phyloP scores from a whole-genome alignment of 2,329 filamentous ascomycete genomes.

The Bertia moriformis region DNA sequence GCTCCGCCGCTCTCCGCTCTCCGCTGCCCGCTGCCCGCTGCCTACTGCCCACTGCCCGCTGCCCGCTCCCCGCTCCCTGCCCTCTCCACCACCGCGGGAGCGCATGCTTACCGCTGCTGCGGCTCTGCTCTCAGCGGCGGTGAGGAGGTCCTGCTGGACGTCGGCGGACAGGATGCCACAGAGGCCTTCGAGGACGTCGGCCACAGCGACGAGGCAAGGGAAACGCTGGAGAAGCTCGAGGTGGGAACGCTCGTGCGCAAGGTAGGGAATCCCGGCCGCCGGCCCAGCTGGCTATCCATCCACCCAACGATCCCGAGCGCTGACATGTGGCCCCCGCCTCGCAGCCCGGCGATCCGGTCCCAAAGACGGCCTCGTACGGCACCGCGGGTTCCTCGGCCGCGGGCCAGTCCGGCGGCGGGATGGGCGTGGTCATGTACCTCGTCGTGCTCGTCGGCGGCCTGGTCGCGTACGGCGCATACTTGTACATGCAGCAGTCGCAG shows the following conservation, averaged over 20 bases:
- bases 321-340: slow-evolving; percentile 4
- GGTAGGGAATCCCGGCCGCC: slow-evolving; percentile 44
- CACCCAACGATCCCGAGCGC: slow-evolving; percentile 1
- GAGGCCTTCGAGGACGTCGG: slow-evolving; percentile 99
- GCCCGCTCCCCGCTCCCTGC: slow-evolving; percentile 1
- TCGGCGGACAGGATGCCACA: slow-evolving; percentile 87
- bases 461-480: slow-evolving; percentile 67
- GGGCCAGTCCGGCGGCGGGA: slow-evolving; percentile 29
- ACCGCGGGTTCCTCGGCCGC: slow-evolving; percentile 32
- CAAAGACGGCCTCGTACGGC: slow-evolving; percentile 39
- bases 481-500: slow-evolving; percentile 58
- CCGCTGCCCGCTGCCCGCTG: slow-evolving; percentile 3
- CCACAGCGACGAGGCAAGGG: slow-evolving; percentile 94
- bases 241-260: slow-evolving; percentile 67
- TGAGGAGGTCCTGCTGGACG: slow-evolving; percentile 94
- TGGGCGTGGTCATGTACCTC: slow-evolving; percentile 71
- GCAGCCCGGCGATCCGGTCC: slow-evolving; percentile 65
- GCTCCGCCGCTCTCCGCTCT: slow-evolving; percentile 4
- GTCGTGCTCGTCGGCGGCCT: slow-evolving; percentile 65
- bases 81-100: background rate
- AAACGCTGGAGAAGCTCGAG: slow-evolving; percentile 68
- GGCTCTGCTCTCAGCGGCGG: slow-evolving; percentile 53
- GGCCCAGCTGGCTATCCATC: slow-evolving; percentile 2
- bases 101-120: slow-evolving; percentile 1
- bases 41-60: slow-evolving; percentile 5